phyloP scores from a whole-genome alignment of 306 rosid species.

The Sophora flavescens region DNA sequence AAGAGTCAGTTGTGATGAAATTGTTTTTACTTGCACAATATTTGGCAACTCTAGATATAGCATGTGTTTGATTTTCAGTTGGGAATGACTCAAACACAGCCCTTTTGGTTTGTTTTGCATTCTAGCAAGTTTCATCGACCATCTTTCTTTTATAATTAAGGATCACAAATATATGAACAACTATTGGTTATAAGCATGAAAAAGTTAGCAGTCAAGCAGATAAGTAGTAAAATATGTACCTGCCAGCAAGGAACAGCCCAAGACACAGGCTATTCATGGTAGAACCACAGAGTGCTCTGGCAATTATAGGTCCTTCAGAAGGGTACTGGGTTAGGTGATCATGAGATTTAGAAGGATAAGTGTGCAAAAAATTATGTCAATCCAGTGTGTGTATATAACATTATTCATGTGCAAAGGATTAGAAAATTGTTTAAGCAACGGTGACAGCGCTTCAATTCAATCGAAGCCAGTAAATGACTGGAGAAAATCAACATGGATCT shows the following conservation, averaged over 20 bases:
- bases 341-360: conserved; percentile 3
- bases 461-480: neutral
- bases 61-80: too few species aligned
- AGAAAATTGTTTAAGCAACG: neutral
- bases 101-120: neutral
- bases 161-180: neutral
- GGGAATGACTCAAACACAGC: too few species aligned
- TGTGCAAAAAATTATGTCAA: too few species aligned
- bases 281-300: conserved; percentile 1
- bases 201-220: neutral
- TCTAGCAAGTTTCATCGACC: neutral
- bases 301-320: neutral
- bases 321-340: neutral
- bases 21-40: neutral
- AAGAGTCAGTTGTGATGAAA: neutral
- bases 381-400: too few species aligned
- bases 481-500: neutral
- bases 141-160: neutral
- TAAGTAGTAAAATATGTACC: conserved; percentile 22
- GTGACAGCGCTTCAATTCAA: neutral
- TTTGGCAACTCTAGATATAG: neutral
- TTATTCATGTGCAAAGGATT: neutral
- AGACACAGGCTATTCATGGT: conserved; percentile 19
- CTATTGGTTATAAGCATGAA: neutral
- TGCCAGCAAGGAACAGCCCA: neutral